Base-by-base conservation (phyloP, 2,329 filamentous ascomycete genomes). In the Xylariaceae sp. region DNA sequence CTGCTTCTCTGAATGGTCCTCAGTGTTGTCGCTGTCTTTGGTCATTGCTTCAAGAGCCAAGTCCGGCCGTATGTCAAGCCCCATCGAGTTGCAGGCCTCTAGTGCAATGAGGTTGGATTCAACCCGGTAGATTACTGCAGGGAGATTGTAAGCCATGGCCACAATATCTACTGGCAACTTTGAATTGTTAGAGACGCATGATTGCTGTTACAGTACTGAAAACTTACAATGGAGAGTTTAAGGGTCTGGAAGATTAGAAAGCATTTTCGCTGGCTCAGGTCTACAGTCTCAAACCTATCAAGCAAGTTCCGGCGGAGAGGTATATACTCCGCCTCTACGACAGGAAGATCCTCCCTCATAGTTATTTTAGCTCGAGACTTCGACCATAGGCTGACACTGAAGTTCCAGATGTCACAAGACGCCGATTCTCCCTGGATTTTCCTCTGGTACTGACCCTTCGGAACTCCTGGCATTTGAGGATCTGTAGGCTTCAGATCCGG, bases 41-140 rank as follows among this genome's bases (percentile, higher is more conserved):
- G 94, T 99, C 51, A 97, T 77, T 0, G 94, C 92, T 67, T 97
- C 92, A 0, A 99, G 77, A 0, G 92, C 92, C 23, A 95, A 76
- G 1, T 81, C 78, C 0, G 89, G 82, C 0, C 78, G 76, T 11
- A 96, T 80, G 0, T 79, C 65, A 1, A 97, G 76, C 2, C 80
- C 81, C 0, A 97, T 72, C 15, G 83, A 70, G 1, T 79, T 70
- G 60, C 87, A 91, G 0, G 86, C 89, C 58, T 99, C 93, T 0
- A 89, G 70, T 0, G 88, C 85, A 58, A 97, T 89, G 3, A 97
- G 77, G 53, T 87, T 88, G 0, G 88, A 86, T 60, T 99, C 92
- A 6, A 97, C 74, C 8, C 91, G 85, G 66, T 91, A 87, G 30
- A 97, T 89, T 32, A 96, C 88, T 0, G 91, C 88, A 0, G 94